Conservation (phyloP, 1,284 basidiomycete genomes). For the Cryptococcus amylolentus region DNA sequence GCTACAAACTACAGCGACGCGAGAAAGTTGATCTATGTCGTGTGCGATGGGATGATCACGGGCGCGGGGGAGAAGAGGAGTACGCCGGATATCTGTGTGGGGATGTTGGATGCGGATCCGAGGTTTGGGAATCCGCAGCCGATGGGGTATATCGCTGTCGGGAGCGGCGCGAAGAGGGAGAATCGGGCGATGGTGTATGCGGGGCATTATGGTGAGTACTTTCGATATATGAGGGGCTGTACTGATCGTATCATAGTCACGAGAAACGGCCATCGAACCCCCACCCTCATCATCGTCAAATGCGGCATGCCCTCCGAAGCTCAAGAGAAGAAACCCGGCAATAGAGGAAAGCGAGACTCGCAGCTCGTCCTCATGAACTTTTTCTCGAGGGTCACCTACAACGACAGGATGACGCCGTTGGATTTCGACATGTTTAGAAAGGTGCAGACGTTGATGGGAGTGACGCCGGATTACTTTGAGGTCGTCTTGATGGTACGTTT, state of each 20-base stretch:
- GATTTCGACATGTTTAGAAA: slow-evolving; percentile 99
- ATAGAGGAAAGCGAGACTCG: slow-evolving; percentile 97
- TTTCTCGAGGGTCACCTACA: slow-evolving; percentile 97
- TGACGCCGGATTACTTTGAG: slow-evolving; percentile 99
- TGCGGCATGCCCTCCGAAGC: slow-evolving; percentile 82
- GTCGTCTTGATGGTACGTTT: slow-evolving; percentile 88
- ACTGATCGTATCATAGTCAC: slow-evolving; percentile 32
- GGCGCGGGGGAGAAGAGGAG: slow-evolving; percentile 90
- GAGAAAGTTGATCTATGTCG: slow-evolving; percentile 87
- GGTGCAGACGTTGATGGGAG: slow-evolving; percentile 92
- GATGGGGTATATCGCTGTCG: slow-evolving; percentile 91
- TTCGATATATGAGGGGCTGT: not conserved
- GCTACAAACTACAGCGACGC: slow-evolving; percentile 84
- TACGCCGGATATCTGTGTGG: slow-evolving; percentile 95
- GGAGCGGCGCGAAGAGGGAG: slow-evolving; percentile 78
- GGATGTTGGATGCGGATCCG: slow-evolving; percentile 85
- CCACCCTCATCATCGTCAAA: slow-evolving; percentile 94
- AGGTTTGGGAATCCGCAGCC: slow-evolving; percentile 94
- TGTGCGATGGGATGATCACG: slow-evolving; percentile 99
- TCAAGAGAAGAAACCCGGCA: slow-evolving; percentile 89
- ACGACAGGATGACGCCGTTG: slow-evolving; percentile 95
- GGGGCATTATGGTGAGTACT: slow-evolving; percentile 86
- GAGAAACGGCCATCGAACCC: slow-evolving; percentile 73
- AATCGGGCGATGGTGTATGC: slow-evolving; percentile 99
- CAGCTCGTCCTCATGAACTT: slow-evolving; percentile 99